Conservation (phyloP, 1,284 basidiomycete species). For the Ustilago crameri region DNA sequence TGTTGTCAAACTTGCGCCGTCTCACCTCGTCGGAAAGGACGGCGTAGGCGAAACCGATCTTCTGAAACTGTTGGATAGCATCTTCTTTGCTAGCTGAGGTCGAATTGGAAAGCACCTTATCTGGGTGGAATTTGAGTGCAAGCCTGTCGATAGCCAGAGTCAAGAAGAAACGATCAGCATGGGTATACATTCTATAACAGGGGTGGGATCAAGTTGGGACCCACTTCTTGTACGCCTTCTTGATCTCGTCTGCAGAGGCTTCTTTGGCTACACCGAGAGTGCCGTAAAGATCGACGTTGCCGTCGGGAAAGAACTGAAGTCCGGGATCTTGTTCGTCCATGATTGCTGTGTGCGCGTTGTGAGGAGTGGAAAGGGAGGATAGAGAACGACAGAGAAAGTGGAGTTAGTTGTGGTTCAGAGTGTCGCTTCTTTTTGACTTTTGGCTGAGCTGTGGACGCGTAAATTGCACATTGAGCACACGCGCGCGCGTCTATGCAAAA, state of each 20-base stretch:
- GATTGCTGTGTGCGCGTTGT: slow-evolving; percentile 4
- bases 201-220: slow-evolving; percentile 10
- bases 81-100: slow-evolving; percentile 34
- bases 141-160: slow-evolving; percentile 31
- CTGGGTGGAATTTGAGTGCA: slow-evolving; percentile 66
- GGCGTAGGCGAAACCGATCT: slow-evolving; percentile 66
- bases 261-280: slow-evolving; percentile 54
- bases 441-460: slow-evolving; percentile 28
- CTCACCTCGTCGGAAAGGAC: slow-evolving; percentile 61
- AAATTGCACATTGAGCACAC: slow-evolving; percentile 16
- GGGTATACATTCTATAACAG: too few species aligned
- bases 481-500: slow-evolving; percentile 1
- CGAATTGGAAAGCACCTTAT: slow-evolving; percentile 58
- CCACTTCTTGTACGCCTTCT: slow-evolving; percentile 63
- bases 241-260: slow-evolving; percentile 59
- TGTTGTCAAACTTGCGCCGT: slow-evolving; percentile 61
- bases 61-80: slow-evolving; percentile 59
- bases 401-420: too few species aligned
- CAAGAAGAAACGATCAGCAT: not conserved
- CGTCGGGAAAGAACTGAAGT: slow-evolving; percentile 63
- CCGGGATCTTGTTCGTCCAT: slow-evolving; percentile 62
- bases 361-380: slow-evolving; percentile 1
- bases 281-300: slow-evolving; percentile 64
- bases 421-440: not conserved
- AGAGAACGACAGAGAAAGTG: slow-evolving; percentile 5